Evolutionary conservation across 305 asterid species (phyloP).

Genomic region (Petunia hybrid): DNA sequence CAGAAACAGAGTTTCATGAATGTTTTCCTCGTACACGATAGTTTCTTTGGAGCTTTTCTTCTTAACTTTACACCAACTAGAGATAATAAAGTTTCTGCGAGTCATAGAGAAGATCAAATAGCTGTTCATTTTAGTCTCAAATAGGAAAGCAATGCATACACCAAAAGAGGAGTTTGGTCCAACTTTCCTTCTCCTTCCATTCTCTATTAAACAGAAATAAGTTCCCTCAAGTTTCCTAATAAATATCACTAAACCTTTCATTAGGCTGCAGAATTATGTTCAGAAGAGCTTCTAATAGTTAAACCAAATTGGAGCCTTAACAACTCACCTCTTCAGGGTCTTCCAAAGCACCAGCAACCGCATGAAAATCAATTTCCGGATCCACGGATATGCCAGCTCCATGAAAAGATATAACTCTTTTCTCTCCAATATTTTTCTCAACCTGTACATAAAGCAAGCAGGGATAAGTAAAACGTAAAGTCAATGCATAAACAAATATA

Average conservation of each 20-base stretch:
- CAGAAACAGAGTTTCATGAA: not conserved
- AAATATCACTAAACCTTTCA: not conserved
- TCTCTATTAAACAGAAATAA: constrained; percentile 17
- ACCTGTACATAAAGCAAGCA: constrained; percentile 51
- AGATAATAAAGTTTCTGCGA: not conserved
- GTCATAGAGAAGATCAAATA: constrained; percentile 3
- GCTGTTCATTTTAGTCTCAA: constrained; percentile 2
- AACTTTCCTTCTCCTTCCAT: not conserved
- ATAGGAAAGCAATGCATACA: constrained; percentile 1
- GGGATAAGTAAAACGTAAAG: constrained; percentile 26
- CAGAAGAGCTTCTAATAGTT: not conserved
- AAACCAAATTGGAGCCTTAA: constrained; percentile 16
- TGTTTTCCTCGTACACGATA: not conserved
- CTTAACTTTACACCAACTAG: not conserved
- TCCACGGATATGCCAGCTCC: constrained; percentile 83
- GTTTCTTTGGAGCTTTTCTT: constrained; percentile 17
- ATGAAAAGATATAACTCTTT: constrained; percentile 76
- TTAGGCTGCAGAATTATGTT: not conserved
- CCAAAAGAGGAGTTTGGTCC: not conserved
- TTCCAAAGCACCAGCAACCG: constrained; percentile 55
- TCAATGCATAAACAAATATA: constrained; percentile 19
- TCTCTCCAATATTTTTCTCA: constrained; percentile 93
- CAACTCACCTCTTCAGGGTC: constrained; percentile 74
- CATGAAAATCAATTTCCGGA: constrained; percentile 57
- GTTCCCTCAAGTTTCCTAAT: not conserved